These are phyloP conservation scores for Boletus speciosus DNA, from an alignment of 768 basidiomycete genomes.

Conservation along the genomic window DNA sequence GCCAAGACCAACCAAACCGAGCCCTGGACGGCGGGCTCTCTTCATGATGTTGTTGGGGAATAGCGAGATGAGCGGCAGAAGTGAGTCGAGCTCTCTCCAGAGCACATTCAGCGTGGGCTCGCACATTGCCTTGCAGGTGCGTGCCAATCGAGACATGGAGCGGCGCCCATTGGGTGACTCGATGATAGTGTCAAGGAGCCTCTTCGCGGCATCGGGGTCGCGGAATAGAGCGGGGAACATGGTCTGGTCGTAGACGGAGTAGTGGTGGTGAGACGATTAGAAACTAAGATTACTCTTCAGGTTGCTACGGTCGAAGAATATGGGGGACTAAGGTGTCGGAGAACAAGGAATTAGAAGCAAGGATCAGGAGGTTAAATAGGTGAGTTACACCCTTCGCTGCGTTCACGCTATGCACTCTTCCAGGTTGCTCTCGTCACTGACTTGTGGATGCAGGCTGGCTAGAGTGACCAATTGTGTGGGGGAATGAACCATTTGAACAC, in stretches of 20 bases:
- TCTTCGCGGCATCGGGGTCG: conserved; percentile 56
- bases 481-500: conserved; percentile 20
- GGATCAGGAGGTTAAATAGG: conserved; percentile 25
- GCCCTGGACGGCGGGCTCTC: conserved; percentile 66
- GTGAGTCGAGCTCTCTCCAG: conserved; percentile 76
- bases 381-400: conserved; percentile 41
- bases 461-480: conserved; percentile 22
- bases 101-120: conserved; percentile 69
- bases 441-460: conserved; percentile 33
- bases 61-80: conserved; percentile 66
- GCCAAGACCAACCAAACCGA: conserved; percentile 62
- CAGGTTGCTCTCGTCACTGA: conserved; percentile 24
- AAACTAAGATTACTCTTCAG: conserved; percentile 25
- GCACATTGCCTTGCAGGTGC: conserved; percentile 71
- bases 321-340: conserved; percentile 33
- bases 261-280: conserved; percentile 37
- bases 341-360: conserved; percentile 39
- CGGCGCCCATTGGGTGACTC: conserved; percentile 64
- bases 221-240: conserved; percentile 54
- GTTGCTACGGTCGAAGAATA: conserved; percentile 32
- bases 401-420: conserved; percentile 41
- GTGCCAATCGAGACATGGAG: conserved; percentile 63
- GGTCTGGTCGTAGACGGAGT: conserved; percentile 49
- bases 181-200: conserved; percentile 48
- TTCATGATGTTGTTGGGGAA: conserved; percentile 68